phyloP scores from a whole-genome alignment of 2,329 filamentous ascomycete genomes.

The Aspergillus novofumigatus region DNA sequence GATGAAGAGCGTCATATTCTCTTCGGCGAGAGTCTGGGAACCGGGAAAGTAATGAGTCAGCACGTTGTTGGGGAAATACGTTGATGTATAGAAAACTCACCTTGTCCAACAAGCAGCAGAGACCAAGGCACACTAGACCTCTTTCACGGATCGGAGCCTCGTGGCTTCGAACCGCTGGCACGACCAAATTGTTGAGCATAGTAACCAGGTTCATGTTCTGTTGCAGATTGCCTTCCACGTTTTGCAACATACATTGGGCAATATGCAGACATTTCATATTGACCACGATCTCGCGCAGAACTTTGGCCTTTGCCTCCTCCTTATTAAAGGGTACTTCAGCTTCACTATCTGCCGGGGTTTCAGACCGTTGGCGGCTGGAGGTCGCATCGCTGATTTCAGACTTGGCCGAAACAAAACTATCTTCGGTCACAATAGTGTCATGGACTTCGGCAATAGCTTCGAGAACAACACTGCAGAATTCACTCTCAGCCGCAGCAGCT shows the following conservation, averaged over 20 bases:
- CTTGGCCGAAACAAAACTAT: conserved; percentile 89
- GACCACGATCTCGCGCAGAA: conserved; percentile 80
- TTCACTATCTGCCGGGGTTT: conserved; percentile 46
- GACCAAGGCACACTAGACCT: conserved; percentile 80
- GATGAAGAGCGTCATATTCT: conserved; percentile 89
- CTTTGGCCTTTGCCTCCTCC: conserved; percentile 63
- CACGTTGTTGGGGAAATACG: background rate
- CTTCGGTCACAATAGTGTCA: conserved; percentile 75
- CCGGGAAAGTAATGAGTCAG: conserved; percentile 8
- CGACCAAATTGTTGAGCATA: conserved; percentile 97
- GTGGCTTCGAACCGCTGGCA: conserved; percentile 89
- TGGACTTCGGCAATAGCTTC: conserved; percentile 96
- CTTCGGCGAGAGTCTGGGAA: conserved; percentile 70
- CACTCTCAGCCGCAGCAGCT: conserved; percentile 46
- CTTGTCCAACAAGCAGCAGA: conserved; percentile 88
- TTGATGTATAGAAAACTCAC: conserved; percentile 34
- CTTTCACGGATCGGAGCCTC: conserved; percentile 89
- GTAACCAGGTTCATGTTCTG: conserved; percentile 86
- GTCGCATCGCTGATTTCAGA: conserved; percentile 73
- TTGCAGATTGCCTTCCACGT: conserved; percentile 82
- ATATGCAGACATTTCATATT: conserved; percentile 99
- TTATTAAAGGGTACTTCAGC: conserved; percentile 53
- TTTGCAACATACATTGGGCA: conserved; percentile 94
- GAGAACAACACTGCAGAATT: conserved; percentile 58
- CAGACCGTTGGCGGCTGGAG: conserved; percentile 45